phyloP scores from a whole-genome alignment of 2,329 filamentous ascomycete species.

The Fragosphaeria purpurea region DNA sequence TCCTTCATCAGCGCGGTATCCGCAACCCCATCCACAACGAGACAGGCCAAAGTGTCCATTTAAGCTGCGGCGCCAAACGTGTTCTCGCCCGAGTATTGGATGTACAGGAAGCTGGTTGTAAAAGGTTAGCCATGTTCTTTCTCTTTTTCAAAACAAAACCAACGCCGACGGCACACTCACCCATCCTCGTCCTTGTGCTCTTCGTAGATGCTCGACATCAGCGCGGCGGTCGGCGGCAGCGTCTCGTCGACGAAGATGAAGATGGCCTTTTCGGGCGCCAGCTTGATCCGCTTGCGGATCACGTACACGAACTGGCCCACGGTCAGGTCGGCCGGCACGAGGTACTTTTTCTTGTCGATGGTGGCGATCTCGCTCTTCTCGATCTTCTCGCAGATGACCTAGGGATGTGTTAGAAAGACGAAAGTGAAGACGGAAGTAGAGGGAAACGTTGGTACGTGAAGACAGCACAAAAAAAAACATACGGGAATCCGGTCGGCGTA shows the following conservation, averaged over 20 bases:
- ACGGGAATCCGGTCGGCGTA: constrained; percentile 97
- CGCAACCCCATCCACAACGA: too few relatives aligned
- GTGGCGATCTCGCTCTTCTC: constrained; percentile 99
- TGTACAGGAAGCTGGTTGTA: constrained; percentile 74
- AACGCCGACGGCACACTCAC: constrained; percentile 28
- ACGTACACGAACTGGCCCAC: constrained; percentile 99
- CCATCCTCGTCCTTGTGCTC: constrained; percentile 86
- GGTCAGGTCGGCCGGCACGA: constrained; percentile 93
- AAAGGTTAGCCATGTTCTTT: constrained; percentile 5
- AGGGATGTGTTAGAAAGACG: constrained; percentile 10
- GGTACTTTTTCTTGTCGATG: constrained; percentile 99
- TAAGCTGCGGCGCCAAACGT: constrained; percentile 59
- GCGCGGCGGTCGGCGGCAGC: constrained; percentile 85
- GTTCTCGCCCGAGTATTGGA: constrained; percentile 99
- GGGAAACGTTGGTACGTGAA: neutral
- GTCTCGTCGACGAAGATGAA: constrained; percentile 99
- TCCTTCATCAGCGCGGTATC: neutral
- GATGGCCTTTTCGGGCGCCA: constrained; percentile 98
- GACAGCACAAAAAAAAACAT: constrained; percentile 32
- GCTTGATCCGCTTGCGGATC: constrained; percentile 99
- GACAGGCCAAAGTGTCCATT: too few relatives aligned
- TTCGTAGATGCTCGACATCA: constrained; percentile 99
- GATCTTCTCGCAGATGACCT: constrained; percentile 99
- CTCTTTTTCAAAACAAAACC: too few relatives aligned
- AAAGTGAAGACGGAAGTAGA: neutral